These are phyloP conservation scores for Penicillium psychrosexuale DNA, from an alignment of 2,329 filamentous ascomycete genomes.

Conservation along the genomic window DNA sequence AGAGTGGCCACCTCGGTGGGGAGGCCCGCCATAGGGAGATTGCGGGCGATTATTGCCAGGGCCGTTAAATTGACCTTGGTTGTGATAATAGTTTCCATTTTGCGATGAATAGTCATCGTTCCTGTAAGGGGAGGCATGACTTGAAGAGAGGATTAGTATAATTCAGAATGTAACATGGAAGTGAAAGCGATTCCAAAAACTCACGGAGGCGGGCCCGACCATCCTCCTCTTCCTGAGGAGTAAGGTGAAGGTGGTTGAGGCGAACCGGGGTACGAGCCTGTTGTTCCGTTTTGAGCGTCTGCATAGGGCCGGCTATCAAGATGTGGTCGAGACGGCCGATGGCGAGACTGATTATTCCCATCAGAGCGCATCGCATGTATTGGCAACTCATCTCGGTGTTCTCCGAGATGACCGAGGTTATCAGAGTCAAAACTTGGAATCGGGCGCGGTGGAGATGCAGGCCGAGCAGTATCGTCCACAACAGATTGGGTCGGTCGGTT, in stretches of 20 bases:
- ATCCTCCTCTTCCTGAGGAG: conserved; percentile 52
- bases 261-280: conserved; percentile 57
- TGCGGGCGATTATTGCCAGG: conserved; percentile 50
- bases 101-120: conserved; percentile 53
- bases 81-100: conserved; percentile 55
- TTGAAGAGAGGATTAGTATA: conserved; percentile 45
- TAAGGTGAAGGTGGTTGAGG: conserved; percentile 63
- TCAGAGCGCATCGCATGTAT: conserved; percentile 36
- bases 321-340: conserved; percentile 41
- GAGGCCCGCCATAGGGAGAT: conserved; percentile 44
- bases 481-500: conserved; percentile 30
- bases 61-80: conserved; percentile 49
- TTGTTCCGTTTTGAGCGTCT: conserved; percentile 56
- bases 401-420: conserved; percentile 27
- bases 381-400: conserved; percentile 36
- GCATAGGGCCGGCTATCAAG: conserved; percentile 50
- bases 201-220: conserved; percentile 48
- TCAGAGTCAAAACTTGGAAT: conserved; percentile 34
- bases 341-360: conserved; percentile 28
- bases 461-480: conserved; percentile 26
- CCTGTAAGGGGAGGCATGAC: conserved; percentile 62
- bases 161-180: conserved; percentile 1
- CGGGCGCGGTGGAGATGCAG: conserved; percentile 36
- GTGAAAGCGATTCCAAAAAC: conserved; percentile 17
- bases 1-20: conserved; percentile 52